Evolutionary conservation across 75 land plant genomes (phyloP).

Genomic region (Adiantum capillusveneris): DNA sequence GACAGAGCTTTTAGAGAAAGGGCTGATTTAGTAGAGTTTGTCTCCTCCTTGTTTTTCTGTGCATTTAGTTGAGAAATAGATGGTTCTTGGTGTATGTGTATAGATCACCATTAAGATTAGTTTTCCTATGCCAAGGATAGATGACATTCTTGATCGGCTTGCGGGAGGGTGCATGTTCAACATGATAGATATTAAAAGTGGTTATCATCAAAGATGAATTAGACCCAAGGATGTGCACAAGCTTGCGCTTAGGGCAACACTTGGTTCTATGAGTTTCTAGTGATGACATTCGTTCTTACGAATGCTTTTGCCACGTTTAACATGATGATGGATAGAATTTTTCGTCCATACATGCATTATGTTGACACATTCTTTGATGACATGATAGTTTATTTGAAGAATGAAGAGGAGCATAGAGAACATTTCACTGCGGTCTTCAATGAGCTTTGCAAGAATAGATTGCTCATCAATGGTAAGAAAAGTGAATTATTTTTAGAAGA

Average conservation of each 20-base stretch:
- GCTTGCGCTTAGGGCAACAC: conserved; percentile 1
- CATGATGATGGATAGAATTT: not conserved
- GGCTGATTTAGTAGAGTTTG: not conserved
- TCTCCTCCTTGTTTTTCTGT: not conserved
- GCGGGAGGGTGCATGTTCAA: not conserved
- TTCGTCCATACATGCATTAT: not conserved
- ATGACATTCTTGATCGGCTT: conserved; percentile 2
- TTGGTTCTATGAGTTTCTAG: conserved; percentile 7
- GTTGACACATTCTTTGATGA: conserved; percentile 9
- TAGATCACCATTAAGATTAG: conserved; percentile 4
- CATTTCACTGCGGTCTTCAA: not conserved
- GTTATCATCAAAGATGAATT: conserved; percentile 9
- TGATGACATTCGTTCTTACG: conserved; percentile 8
- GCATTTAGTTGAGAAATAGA: conserved; percentile 1
- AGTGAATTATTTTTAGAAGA: not conserved
- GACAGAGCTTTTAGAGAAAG: not conserved
- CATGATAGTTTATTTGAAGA: conserved; percentile 3
- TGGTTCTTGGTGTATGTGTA: conserved; percentile 7
- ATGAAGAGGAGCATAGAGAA: not conserved
- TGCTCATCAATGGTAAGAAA: not conserved
- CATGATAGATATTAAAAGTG: conserved; percentile 1
- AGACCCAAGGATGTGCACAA: not conserved
- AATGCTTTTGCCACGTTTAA: conserved; percentile 9
- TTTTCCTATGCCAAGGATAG: conserved; percentile 5
- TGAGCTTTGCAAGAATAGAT: not conserved